Evolutionary conservation across 176 grass and related monocot genomes (phyloP).

Genomic region (Bromus sterilis): DNA sequence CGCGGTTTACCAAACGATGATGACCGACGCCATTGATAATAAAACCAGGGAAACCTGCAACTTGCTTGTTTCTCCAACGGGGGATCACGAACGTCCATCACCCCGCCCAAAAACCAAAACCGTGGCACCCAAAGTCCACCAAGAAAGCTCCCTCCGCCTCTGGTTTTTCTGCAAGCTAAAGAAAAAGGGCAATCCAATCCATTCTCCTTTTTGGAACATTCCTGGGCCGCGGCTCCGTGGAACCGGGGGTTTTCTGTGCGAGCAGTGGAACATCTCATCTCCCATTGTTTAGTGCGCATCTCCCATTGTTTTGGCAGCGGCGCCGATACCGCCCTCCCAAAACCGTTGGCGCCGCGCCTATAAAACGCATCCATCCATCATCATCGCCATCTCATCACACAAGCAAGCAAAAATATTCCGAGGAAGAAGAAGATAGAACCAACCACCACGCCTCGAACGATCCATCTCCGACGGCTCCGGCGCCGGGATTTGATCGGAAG

Average conservation of each 20-base stretch:
- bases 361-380: neutral
- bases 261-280: neutral
- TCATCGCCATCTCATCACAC: neutral
- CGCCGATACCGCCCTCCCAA: conserved; percentile 29
- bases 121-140: neutral
- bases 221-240: conserved; percentile 11
- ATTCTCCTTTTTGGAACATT: neutral
- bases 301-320: neutral
- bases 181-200: too few species aligned
- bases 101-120: neutral
- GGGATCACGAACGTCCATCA: too few species aligned
- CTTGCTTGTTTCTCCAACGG: neutral
- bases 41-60: neutral
- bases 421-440: neutral
- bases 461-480: neutral
- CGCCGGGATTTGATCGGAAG: neutral
- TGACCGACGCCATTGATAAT: neutral
- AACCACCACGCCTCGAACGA: too few species aligned
- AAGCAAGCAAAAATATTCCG: neutral
- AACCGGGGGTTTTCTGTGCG: neutral
- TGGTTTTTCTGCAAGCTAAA: neutral
- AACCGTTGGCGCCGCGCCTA: conserved; percentile 24
- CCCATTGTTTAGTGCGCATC: neutral
- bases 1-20: neutral
- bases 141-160: neutral